Percentiles rank a stretch among this genome's conserved stretches.
These are phyloP conservation scores for Trichoderma polysporum DNA, from an alignment of 2,329 filamentous ascomycete genomes.

Conservation along the genomic window DNA sequence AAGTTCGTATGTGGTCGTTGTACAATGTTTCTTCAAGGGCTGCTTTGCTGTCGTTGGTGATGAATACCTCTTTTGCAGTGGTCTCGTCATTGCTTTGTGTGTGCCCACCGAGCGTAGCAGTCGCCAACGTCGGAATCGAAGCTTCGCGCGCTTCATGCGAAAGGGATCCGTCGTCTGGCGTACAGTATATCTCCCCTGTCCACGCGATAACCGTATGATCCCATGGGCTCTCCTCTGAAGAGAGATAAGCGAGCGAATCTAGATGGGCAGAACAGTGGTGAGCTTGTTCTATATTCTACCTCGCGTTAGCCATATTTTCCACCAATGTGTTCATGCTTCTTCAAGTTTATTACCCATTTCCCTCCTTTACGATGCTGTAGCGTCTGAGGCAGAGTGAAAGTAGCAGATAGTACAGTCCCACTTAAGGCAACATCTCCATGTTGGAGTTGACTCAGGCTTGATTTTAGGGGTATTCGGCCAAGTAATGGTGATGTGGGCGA, in stretches of 20 bases:
- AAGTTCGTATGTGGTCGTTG: slow-evolving; percentile 70
- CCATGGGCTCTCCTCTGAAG: slow-evolving; percentile 73
- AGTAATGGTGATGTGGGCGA: not conserved
- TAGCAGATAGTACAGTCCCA: slow-evolving; percentile 63
- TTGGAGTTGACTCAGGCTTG: not conserved
- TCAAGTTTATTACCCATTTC: slow-evolving; percentile 54
- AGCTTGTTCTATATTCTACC: slow-evolving; percentile 44
- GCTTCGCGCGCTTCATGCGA: not conserved
- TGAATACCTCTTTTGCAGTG: slow-evolving; percentile 27
- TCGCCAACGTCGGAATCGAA: not conserved
- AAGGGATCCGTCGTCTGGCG: not conserved
- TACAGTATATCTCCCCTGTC: slow-evolving; percentile 76
- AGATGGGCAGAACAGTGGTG: slow-evolving; percentile 87
- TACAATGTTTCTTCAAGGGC: slow-evolving; percentile 72
- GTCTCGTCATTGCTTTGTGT: not conserved
- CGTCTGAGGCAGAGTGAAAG: slow-evolving; percentile 60
- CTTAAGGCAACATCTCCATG: slow-evolving; percentile 31
- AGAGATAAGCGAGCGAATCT: slow-evolving; percentile 83
- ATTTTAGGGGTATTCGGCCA: not conserved
- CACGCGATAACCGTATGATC: slow-evolving; percentile 89
- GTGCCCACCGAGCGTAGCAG: slow-evolving; percentile 2
- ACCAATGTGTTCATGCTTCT: not conserved
- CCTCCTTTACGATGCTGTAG: slow-evolving; percentile 55
- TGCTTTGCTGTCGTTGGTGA: slow-evolving; percentile 64
- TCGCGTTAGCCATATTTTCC: not conserved